phyloP scores from a whole-genome alignment of 129 eudicot genomes.

The Flaveria brownii region DNA sequence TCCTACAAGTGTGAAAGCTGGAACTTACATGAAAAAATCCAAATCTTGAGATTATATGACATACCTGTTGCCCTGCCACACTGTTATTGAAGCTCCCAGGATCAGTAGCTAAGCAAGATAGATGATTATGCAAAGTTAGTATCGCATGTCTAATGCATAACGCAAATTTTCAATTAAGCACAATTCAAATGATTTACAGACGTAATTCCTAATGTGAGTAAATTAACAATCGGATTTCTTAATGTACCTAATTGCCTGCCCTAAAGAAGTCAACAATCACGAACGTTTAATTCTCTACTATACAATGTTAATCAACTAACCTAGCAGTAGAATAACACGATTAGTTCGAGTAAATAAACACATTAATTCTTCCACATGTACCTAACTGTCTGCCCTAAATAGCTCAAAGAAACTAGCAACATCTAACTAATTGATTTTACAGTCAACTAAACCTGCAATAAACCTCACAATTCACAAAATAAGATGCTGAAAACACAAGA shows the following conservation, averaged over 20 bases:
- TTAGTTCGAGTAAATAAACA: too few relatives aligned
- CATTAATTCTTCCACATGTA: background rate
- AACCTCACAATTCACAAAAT: background rate
- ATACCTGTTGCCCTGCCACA: conserved; percentile 82
- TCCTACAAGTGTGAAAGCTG: conserved; percentile 2
- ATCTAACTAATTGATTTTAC: background rate
- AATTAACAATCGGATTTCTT: background rate
- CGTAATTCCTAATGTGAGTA: conserved; percentile 16
- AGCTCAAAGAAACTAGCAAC: background rate
- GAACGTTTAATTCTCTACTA: background rate
- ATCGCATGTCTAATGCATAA: background rate
- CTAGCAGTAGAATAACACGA: conserved; percentile 14
- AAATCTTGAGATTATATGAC: conserved; percentile 19
- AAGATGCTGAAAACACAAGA: background rate
- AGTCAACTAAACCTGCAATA: background rate
- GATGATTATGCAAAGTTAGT: background rate
- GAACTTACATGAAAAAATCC: conserved; percentile 2
- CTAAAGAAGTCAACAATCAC: conserved; percentile 9
- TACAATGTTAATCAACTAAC: conserved; percentile 17
- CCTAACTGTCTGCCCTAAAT: background rate
- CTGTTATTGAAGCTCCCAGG: conserved; percentile 94
- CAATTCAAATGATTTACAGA: conserved; percentile 11
- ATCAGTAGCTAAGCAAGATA: conserved; percentile 52
- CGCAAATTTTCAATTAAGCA: conserved; percentile 1
- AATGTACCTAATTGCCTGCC: conserved; percentile 21